Conservation (phyloP, 2,329 filamentous ascomycete genomes). For the Orbilia ellipsospora region DNA sequence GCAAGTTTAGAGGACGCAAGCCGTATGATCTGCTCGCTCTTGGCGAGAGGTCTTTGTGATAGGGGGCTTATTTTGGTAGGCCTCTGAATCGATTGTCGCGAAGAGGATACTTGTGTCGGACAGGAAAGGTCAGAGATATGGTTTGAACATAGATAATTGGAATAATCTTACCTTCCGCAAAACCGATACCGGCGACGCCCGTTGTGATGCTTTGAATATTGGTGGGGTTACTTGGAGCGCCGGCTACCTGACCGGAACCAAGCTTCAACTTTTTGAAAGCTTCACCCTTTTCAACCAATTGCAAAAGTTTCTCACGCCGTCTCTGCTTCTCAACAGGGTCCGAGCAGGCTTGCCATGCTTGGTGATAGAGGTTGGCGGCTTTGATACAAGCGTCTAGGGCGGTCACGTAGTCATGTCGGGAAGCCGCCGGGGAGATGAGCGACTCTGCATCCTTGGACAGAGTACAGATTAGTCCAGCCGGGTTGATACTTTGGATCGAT, state of each 20-base stretch:
- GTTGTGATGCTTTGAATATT: constrained; percentile 26
- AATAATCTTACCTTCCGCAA: constrained; percentile 7
- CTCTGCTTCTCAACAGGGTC: constrained; percentile 48
- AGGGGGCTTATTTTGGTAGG: constrained; percentile 17
- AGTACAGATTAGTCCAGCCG: constrained; percentile 20
- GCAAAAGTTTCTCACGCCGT: constrained; percentile 41
- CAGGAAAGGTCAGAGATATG: no score
- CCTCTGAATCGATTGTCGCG: neutral
- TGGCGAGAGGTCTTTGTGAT: constrained; percentile 69
- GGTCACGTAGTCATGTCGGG: constrained; percentile 40
- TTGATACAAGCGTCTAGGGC: constrained; percentile 48
- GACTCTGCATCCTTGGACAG: constrained; percentile 53
- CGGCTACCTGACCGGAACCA: neutral
- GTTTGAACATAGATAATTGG: neutral
- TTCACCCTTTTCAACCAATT: constrained; percentile 39
- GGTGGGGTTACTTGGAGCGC: neutral
- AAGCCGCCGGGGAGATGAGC: constrained; percentile 50
- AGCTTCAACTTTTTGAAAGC: constrained; percentile 43
- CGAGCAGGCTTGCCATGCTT: constrained; percentile 40
- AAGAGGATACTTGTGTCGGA: constrained; percentile 12
- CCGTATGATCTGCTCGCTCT: constrained; percentile 79
- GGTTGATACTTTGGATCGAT: neutral
- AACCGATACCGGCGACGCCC: constrained; percentile 16
- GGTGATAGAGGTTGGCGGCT: constrained; percentile 46
- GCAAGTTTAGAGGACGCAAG: constrained; percentile 82